Base-by-base conservation (phyloP, 2,329 filamentous ascomycete species). In the Boeremia lycopersici region DNA sequence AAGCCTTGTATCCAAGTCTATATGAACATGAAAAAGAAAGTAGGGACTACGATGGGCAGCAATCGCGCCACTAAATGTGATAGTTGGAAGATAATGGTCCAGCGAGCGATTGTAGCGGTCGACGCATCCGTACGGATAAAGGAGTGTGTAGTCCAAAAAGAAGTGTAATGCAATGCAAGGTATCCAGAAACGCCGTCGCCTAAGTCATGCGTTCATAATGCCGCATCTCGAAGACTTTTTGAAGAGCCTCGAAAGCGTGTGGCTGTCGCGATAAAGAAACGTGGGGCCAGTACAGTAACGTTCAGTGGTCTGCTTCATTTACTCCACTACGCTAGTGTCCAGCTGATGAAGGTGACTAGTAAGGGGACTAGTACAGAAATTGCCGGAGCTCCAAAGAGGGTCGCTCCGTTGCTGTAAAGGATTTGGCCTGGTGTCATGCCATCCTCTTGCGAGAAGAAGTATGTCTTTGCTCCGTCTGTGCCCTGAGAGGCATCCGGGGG, bases 391-490 rank as follows among this genome's bases (percentile, higher is more conserved):
- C 54, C 50, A 42, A 68, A 62, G 6, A 53, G 35, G n/a, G 47
- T 64, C 3, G 61, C 56, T 8, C 64, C 70, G 31, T 43, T 56
- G 35, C 53, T 58, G 36, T 62, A 74, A 0, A 62, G 58, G 13
- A 57, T 64, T 52, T 76, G 73, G 7, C 68, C 72, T 0, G 69
- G 68, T 2, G 69, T 65, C 53, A 71, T 66, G 33, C 62, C 56
- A 3, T 46, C 45, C 26, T 67, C 48, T 25, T 60, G 57, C 2
- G 68, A 63, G 60, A 76, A 75, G 61, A 76, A 76, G 59, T 73
- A 75, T 8, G 73, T 76, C 39, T 69, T 67, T 13, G 68, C 67
- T 26, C 60, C 67, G 15, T 61, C 56, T 13, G 61, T 63, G 42
- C 64, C 67, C 5, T 60, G 30, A 6, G 64, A 63, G 4, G 61